Evolutionary conservation across 805 yeast species (phyloP), one percentile per base, ranked within the genome.

Genomic region (Saccharomycopsis microspora): DNA sequence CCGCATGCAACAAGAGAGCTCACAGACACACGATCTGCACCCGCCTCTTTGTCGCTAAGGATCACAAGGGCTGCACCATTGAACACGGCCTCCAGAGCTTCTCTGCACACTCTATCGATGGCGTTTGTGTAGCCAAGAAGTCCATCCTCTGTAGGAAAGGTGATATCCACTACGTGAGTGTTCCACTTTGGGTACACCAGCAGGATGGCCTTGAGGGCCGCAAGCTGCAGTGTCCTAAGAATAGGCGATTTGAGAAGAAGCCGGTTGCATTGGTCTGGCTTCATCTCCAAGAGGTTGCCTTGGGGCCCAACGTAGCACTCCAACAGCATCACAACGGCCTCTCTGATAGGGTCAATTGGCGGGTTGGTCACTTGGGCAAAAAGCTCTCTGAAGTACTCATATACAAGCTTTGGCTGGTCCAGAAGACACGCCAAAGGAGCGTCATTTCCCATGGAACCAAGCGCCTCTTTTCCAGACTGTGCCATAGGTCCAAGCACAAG

Each of bases 311-410:
- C 81, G 65, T 85, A 87, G 68, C 98, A 90, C 65, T 90, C 96
- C 56, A 93, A 74, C 8, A 96, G 86, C 98, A 90, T 90, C 60
- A 93, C 97, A 57, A 90, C 85, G 51, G 82, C 82, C 69, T 90
- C 98, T 65, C 97, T 82, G 58, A 90, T 93, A 45, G 98, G 97
- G 64, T 90, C 98, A 62, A 90, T 93, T 44, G 98, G 97, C 49
- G 98, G 98, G 68, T 90, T 90, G 33, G 98, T 90, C 48, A 90
- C 98, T 68, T 90, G 98, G 27, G 98, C 98, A 69, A 90, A 90
- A 60, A 90, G 74, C 65, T 90, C 95, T 60, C 95, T 80, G 74
- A 90, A 93, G 69, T 90, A 90, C 60, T 93, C 98, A 64, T 85
- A 90, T 54, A 87, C 70, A 54, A 93, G 68, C 56, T 82, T 82